Evolutionary conservation across 192 early-diverging fungal genomes (phyloP), one percentile per base, ranked within the genome.

Genomic region (Coemansia sp.): DNA sequence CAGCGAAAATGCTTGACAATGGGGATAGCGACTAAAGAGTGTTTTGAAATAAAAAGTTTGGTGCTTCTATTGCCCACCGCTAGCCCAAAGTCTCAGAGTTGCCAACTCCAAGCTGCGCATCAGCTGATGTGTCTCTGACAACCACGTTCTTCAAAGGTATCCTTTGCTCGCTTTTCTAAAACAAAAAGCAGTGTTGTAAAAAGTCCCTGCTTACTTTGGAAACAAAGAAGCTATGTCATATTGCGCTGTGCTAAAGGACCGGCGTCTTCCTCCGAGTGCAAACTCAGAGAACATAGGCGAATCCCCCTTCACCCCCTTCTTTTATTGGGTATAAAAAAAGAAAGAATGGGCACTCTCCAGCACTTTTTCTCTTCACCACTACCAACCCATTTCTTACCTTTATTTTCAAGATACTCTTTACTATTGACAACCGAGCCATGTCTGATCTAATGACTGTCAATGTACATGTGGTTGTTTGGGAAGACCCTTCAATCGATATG

Each of bases 21-120:
- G 42, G 40, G 1, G 55, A 31, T 11, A 39, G 18, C 36, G 65
- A 64, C n/a, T 59, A 64, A 67, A 38, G 50, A 31, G 31, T 31
- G 31, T 4, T 31, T 31, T 31, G 1, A 37, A 37, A 59, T 31
- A 37, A 37, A 59, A 59, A 59, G 7, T 36, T 18, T 34, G 3
- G 35, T 37, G n/a, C 35, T 63, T 61, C 39, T 31, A 33, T 58
- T 39, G 38, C 31, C 31, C 31, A 31, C 31, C 31, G 4, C 4
- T 31, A 31, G 2, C 31, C 31, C 4, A 4, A 31, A 31, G 31
- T 31, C 31, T 3, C 31, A 3, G 1, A 4, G 2, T 31, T 31
- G 31, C 31, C 31, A 31, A 4, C 31, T 31, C 31, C 31, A 4
- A 3, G 31, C n/a, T n/a, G n/a, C n/a, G n/a, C n/a, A n/a, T n/a